Conservation (phyloP, 257 asterid species). For the Nyctanthes arbortristis region DNA sequence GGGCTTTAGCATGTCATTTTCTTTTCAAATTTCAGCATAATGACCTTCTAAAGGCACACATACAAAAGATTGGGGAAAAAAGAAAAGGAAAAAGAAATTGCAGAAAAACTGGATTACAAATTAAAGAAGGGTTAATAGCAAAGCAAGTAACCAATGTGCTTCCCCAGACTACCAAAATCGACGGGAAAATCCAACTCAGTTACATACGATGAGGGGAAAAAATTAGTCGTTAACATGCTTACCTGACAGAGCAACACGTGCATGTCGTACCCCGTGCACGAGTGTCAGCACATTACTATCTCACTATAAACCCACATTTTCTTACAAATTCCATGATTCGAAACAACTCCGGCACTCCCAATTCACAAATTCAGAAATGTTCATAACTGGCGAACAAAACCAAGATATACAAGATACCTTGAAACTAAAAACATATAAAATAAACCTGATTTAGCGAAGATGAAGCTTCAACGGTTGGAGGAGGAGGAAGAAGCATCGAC, state of each 20-base stretch:
- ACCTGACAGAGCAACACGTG: constrained; percentile 17
- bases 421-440: background rate
- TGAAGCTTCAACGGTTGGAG: constrained; percentile 20
- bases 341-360: constrained; percentile 1
- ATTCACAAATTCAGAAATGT: background rate
- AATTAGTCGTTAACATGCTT: too few relatives aligned
- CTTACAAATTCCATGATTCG: constrained; percentile 1
- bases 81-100: background rate
- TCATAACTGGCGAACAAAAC: background rate
- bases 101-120: too few relatives aligned
- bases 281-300: constrained; percentile 10
- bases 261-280: constrained; percentile 5
- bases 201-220: too few relatives aligned
- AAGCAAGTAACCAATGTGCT: background rate
- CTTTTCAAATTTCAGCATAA: background rate
- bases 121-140: too few relatives aligned
- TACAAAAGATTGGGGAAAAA: background rate
- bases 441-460: constrained; percentile 32
- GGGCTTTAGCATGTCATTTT: background rate
- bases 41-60: background rate
- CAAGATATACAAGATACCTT: background rate
- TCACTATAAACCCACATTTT: constrained; percentile 8
- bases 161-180: background rate
- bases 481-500: constrained; percentile 2
- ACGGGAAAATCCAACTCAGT: background rate